Evolutionary conservation across 2,329 filamentous ascomycete genomes (phyloP).

Genomic region (Fusarium sulawesiense): DNA sequence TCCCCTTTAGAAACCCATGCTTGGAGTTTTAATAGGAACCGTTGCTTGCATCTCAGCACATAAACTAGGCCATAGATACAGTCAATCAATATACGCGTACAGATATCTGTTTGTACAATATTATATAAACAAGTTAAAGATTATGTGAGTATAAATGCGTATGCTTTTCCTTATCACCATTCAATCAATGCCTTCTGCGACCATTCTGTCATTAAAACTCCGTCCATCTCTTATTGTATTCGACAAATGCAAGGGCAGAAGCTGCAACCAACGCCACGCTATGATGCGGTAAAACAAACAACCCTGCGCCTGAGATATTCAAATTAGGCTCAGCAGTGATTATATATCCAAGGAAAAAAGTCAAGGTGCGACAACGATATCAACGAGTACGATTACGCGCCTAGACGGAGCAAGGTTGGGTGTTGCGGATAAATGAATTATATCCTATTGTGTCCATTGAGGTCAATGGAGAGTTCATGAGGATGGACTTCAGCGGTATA

Average conservation of each 20-base stretch:
- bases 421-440: not conserved
- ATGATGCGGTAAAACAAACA: slow-evolving; percentile 2
- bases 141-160: slow-evolving; percentile 9
- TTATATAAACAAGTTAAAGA: slow-evolving; percentile 8
- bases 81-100: not conserved
- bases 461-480: not conserved
- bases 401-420: slow-evolving; percentile 1
- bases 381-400: not conserved
- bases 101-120: not conserved
- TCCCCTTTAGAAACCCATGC: slow-evolving; percentile 53
- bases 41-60: not conserved
- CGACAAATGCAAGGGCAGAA: slow-evolving; percentile 1
- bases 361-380: not conserved
- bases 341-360: not conserved
- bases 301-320: not conserved
- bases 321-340: not conserved
- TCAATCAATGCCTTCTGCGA: not conserved
- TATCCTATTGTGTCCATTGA: not conserved
- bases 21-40: slow-evolving; percentile 46
- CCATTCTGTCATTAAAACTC: slow-evolving; percentile 20
- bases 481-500: not conserved
- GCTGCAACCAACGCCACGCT: slow-evolving; percentile 35
- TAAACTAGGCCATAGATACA: not conserved
- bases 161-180: slow-evolving; percentile 20
- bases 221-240: slow-evolving; percentile 15